These are phyloP conservation scores for Zygosaccharomyces rouxii DNA, from an alignment of 805 yeast genomes.

Conservation along the genomic window DNA sequence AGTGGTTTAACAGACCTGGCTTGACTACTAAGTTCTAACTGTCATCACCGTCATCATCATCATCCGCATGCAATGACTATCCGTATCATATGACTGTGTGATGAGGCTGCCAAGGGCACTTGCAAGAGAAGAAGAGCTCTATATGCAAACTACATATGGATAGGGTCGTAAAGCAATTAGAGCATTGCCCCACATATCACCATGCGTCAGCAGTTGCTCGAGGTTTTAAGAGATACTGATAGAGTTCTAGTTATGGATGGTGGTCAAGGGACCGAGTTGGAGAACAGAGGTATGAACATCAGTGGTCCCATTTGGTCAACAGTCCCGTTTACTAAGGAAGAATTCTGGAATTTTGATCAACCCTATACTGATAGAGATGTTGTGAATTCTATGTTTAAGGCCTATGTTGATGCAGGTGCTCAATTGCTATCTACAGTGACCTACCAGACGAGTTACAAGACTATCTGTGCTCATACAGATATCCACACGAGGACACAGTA, in stretches of 20 bases:
- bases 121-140: not conserved
- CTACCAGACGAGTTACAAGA: conserved; percentile 51
- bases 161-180: too few species aligned
- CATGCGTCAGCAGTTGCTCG: conserved; percentile 14
- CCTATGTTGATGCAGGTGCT: conserved; percentile 52
- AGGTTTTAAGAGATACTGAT: conserved; percentile 13
- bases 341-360: conserved; percentile 20
- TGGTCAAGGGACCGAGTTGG: conserved; percentile 62
- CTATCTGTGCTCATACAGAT: conserved; percentile 35
- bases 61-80: not conserved
- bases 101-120: not conserved
- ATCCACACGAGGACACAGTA: conserved; percentile 23
- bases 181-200: not conserved
- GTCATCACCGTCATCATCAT: not conserved
- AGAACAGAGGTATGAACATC: conserved; percentile 43
- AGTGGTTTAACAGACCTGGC: conserved; percentile 69
- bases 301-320: conserved; percentile 61
- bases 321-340: conserved; percentile 38
- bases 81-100: conserved; percentile 1
- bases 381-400: conserved; percentile 45
- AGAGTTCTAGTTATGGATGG: conserved; percentile 47
- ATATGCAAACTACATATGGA: too few species aligned
- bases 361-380: conserved; percentile 37
- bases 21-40: conserved; percentile 18
- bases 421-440: conserved; percentile 53